Evolutionary conservation across 345 rosid genomes (phyloP), one percentile per base, ranked within the genome.

Genomic region (Aurinia saxatilis): DNA sequence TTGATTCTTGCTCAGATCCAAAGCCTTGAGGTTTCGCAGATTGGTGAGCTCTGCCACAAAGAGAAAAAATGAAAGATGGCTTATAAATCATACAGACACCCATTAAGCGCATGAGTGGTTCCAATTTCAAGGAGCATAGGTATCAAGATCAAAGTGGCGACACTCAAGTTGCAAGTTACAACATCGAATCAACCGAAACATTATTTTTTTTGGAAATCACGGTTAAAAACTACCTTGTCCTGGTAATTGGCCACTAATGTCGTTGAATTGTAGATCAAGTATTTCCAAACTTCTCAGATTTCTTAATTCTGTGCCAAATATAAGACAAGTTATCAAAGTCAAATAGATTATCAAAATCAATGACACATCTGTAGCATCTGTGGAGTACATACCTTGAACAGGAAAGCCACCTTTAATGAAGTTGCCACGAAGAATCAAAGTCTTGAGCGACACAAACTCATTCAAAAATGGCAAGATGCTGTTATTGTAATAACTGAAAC

Each of bases 271-370:
- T 38, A 63, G 57, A 50, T 50, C 41, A 8, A 63, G 67, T 18
- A 63, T 31, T 51, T 63, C 59, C 67, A 63, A 63, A 36, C 16
- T 62, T 27, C 0, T 62, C 49, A 62, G 67, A 50, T 49, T 50
- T 10, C 5, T 38, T 1, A 62, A 30, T 16, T 50, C 49, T 62
- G 67, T 50, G 7, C n/a, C 57, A 37, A 29, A n/a, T n/a, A n/a
- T n/a, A n/a, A n/a, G n/a, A n/a, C n/a, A n/a, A n/a, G n/a, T n/a
- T n/a, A n/a, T n/a, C n/a, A n/a, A n/a, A n/a, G n/a, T n/a, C n/a
- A n/a, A n/a, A n/a, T n/a, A n/a, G n/a, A n/a, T n/a, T n/a, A n/a
- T n/a, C n/a, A n/a, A n/a, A n/a, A n/a, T n/a, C n/a, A n/a, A n/a
- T n/a, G n/a, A n/a, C n/a, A n/a, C n/a, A n/a, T n/a, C n/a, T n/a